Conservation (phyloP, 805 yeast genomes). For the Cyberlindnera petersonii region DNA sequence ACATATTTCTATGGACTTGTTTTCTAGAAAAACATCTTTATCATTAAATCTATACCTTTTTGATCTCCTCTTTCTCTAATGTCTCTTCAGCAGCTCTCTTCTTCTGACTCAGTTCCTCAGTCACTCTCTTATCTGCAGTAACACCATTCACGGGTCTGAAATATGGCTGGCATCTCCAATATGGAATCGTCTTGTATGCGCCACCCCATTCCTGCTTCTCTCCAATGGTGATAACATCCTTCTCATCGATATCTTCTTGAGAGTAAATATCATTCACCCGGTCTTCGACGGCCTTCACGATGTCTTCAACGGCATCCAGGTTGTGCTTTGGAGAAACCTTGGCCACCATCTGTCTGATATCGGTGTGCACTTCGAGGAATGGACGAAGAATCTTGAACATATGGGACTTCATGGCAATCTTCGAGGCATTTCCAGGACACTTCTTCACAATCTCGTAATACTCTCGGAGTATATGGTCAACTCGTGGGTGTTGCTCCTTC, state of each 20-base stretch:
- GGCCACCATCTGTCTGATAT: slow-evolving; percentile 72
- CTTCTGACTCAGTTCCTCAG: slow-evolving; percentile 26
- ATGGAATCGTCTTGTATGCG: slow-evolving; percentile 73
- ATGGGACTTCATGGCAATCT: slow-evolving; percentile 85
- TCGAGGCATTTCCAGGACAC: slow-evolving; percentile 55
- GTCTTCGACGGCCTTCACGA: slow-evolving; percentile 64
- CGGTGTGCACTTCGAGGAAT: slow-evolving; percentile 74
- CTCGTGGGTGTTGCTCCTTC: slow-evolving; percentile 76
- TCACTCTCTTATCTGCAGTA: slow-evolving; percentile 41
- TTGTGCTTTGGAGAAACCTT: slow-evolving; percentile 39
- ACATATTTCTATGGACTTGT: too few species aligned
- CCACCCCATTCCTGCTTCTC: slow-evolving; percentile 73
- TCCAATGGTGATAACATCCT: slow-evolving; percentile 56
- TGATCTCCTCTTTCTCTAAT: slow-evolving; percentile 17
- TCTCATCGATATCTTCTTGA: slow-evolving; percentile 46
- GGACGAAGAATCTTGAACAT: slow-evolving; percentile 81
- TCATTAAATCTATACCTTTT: slow-evolving; percentile 10
- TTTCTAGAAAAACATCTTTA: too few species aligned
- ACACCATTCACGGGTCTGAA: slow-evolving; percentile 87
- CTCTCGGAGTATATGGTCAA: slow-evolving; percentile 78
- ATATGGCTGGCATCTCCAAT: slow-evolving; percentile 96
- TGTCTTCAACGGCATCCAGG: slow-evolving; percentile 46
- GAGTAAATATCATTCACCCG: slow-evolving; percentile 55
- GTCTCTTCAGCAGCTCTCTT: slow-evolving; percentile 26
- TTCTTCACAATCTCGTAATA: slow-evolving; percentile 72